Evolutionary conservation across 352 stramenopile genomes (phyloP).

Genomic region (Phytophthora meadii): DNA sequence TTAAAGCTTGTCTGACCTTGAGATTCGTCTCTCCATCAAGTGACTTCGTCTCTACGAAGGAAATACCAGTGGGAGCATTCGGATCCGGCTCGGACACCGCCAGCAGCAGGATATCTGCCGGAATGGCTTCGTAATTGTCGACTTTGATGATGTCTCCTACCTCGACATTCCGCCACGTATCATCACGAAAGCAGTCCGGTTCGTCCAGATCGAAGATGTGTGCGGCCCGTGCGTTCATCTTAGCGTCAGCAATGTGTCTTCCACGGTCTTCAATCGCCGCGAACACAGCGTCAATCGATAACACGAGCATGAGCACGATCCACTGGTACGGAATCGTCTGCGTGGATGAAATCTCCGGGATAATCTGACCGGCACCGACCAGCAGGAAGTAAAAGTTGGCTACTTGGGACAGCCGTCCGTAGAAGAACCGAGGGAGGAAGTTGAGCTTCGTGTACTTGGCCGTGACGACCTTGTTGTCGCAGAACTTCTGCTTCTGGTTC

Average conservation of each 20-base stretch:
- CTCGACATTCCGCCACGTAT: conserved; percentile 65
- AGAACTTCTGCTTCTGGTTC: conserved; percentile 68
- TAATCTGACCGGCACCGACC: conserved; percentile 86
- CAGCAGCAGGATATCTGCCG: conserved; percentile 82
- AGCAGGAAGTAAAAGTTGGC: conserved; percentile 93
- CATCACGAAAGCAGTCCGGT: conserved; percentile 53
- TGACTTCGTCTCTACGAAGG: conserved; percentile 90
- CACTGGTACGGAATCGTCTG: conserved; percentile 86
- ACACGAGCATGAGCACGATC: conserved; percentile 85
- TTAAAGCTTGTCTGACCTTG: conserved; percentile 84
- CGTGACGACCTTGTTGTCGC: conserved; percentile 84
- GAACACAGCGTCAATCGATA: conserved; percentile 88
- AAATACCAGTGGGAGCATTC: conserved; percentile 71
- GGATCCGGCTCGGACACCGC: conserved; percentile 75
- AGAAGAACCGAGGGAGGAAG: conserved; percentile 88
- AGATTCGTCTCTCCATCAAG: conserved; percentile 90
- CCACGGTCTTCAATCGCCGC: conserved; percentile 86
- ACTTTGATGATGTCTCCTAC: conserved; percentile 90
- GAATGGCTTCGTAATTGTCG: conserved; percentile 86
- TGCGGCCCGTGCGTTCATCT: conserved; percentile 80
- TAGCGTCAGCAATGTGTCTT: conserved; percentile 75
- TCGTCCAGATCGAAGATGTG: conserved; percentile 68
- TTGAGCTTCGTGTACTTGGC: conserved; percentile 90
- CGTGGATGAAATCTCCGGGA: conserved; percentile 88
- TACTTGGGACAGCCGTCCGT: conserved; percentile 81